Evolutionary conservation across 192 early-diverging fungal species (phyloP), one percentile per base, ranked within the genome.

Genomic region (Mortierella antarctica): DNA sequence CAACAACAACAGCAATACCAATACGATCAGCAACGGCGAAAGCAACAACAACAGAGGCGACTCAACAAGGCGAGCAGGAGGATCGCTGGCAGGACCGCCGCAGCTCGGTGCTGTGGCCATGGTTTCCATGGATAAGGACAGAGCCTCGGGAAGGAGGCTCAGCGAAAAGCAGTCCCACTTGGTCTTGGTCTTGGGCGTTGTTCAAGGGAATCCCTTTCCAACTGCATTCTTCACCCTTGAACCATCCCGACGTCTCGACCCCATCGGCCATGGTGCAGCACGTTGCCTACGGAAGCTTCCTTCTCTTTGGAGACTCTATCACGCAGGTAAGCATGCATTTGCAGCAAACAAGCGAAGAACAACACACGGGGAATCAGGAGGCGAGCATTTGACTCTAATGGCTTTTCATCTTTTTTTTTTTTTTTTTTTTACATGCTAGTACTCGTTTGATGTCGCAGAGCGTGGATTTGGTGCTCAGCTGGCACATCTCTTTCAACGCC

Each of bases 401-500:
- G 13, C 20, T n/a, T 41, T 46, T 20, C 17, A 20, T 39, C 9
- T n/a, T 54, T 40, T 8, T 39, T 55, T 1, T 68, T 62, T 17
- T 41, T 41, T 40, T 5, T 17, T 58, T 58, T 41, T 41, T 70
- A 78, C 67, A 31, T 77, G 39, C 62, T 61, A 58, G 60, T 62
- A 65, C 21, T 61, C 57, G 42, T 62, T 61, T 39, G 62, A 84
- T 68, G 51, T 71, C 1, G 47, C 52, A 8, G 72, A 73, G 8
- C 75, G 70, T 49, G 91, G 92, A 7, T 94, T 81, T 74, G 84
- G 84, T 17, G 65, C 84, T 4, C 83, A 69, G 44, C 72, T 91
- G 7, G 80, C 87, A 5, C 62, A 90, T 62, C 55, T 70, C 8
- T 96, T 92, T 64, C 85, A 87, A 63, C 90, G 93, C 20, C 89